These are phyloP conservation scores for Pyrenochaeta sp. DNA, from an alignment of 2,329 filamentous ascomycete genomes.

Conservation along the genomic window DNA sequence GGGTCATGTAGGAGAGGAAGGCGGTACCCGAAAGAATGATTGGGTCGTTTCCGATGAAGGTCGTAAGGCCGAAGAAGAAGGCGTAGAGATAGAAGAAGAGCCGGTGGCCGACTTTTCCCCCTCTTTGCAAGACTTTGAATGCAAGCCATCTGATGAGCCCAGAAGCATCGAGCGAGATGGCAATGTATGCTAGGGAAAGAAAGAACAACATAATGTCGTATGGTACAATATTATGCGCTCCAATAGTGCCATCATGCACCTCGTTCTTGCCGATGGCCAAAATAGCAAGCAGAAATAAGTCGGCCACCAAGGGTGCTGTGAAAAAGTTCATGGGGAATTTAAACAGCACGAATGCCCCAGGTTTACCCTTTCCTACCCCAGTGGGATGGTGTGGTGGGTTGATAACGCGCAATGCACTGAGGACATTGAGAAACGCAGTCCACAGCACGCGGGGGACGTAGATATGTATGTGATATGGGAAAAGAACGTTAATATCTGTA, in stretches of 20 bases:
- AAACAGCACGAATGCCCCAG: constrained; percentile 58
- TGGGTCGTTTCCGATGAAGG: constrained; percentile 77
- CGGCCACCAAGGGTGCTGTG: constrained; percentile 74
- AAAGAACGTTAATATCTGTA: constrained; percentile 73
- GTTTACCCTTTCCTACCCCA: constrained; percentile 33
- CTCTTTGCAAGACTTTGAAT: constrained; percentile 73
- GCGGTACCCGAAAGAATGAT: constrained; percentile 78
- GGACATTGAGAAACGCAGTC: constrained; percentile 54
- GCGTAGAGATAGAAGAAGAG: constrained; percentile 77
- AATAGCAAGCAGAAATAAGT: constrained; percentile 76
- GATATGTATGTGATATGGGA: constrained; percentile 72
- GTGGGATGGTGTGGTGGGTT: constrained; percentile 48
- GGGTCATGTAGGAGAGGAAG: constrained; percentile 79
- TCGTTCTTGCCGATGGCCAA: constrained; percentile 71
- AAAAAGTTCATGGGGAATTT: constrained; percentile 74
- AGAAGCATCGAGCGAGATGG: constrained; percentile 79
- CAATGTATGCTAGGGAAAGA: constrained; percentile 76
- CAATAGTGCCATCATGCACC: constrained; percentile 73
- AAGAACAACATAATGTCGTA: constrained; percentile 81
- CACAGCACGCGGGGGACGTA: constrained; percentile 64
- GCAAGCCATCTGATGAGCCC: constrained; percentile 75
- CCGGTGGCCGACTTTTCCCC: constrained; percentile 70
- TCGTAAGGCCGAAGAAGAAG: constrained; percentile 74
- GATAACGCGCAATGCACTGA: constrained; percentile 64
- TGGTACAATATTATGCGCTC: constrained; percentile 71